Conservation (phyloP, 352 stramenopile species). For the Albugo laibachii region DNA sequence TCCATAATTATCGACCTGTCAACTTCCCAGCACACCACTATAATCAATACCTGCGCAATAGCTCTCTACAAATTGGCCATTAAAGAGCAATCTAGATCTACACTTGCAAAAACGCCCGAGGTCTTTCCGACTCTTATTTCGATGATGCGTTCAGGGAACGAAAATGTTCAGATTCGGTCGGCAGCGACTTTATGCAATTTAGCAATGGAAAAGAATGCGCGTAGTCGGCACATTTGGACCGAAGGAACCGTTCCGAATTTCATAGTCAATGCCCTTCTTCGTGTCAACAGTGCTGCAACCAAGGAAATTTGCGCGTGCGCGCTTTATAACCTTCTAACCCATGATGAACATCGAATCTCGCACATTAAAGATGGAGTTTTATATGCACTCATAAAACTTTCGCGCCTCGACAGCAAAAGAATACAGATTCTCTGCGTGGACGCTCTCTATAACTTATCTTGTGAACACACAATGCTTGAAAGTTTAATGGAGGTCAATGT, state of each 20-base stretch:
- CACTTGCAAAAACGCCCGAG: conserved; percentile 47
- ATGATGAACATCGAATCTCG: conserved; percentile 50
- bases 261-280: conserved; percentile 75
- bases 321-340: conserved; percentile 73
- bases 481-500: conserved; percentile 73
- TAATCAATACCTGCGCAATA: conserved; percentile 55
- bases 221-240: conserved; percentile 58
- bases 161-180: conserved; percentile 81
- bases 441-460: conserved; percentile 72
- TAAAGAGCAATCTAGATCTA: conserved; percentile 21
- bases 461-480: conserved; percentile 42
- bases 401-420: conserved; percentile 55
- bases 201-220: conserved; percentile 36
- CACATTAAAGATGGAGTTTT: conserved; percentile 76
- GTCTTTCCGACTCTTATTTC: conserved; percentile 56
- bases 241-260: conserved; percentile 76
- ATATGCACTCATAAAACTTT: conserved; percentile 77
- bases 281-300: conserved; percentile 77
- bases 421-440: conserved; percentile 63
- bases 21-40: conserved; percentile 26
- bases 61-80: conserved; percentile 58
- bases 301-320: conserved; percentile 74
- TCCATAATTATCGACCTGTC: conserved; percentile 70
- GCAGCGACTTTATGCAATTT: conserved; percentile 73
- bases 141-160: conserved; percentile 78